Evolutionary conservation across 257 asterid species (phyloP), one percentile per base, ranked within the genome.

Genomic region (Cinchona pubescens): DNA sequence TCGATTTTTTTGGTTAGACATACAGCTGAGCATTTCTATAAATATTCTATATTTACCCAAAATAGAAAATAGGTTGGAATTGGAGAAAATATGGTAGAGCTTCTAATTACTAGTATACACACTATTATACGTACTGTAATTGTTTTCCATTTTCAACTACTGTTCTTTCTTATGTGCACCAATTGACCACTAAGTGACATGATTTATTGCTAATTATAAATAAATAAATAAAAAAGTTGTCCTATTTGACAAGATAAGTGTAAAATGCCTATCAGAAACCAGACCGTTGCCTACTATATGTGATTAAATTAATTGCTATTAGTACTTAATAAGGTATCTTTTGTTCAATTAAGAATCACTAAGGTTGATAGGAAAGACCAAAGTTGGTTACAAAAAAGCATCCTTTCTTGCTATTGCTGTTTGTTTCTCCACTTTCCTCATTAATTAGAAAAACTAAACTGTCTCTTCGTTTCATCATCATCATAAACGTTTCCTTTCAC

Each of bases 351-450:
- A 48, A 0, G 29, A 69, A 46, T 23, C 8, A 30, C 63, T 66
- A 43, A 75, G 30, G 74, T 67, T 42, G 23, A n/a, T 42, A 12
- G 37, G 40, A n/a, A 67, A 4, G 25, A 13, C 64, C 77, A 71
- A 75, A 74, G 61, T 56, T 2, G 74, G 49, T 38, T 16, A 16
- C 49, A 9, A 75, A 56, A n/a, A 48, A 45, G 78, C 72, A 80
- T 80, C 75, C 72, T 34, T 25, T 66, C 53, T 80, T 48, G 32
- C 60, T 27, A 56, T 34, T 27, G 71, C 74, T 18, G 10, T 1
- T 63, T 80, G 78, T 76, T 80, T 71, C 75, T 64, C 56, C 67
- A 29, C 1, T 53, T 71, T 76, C 72, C 75, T 58, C 51, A 51
- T 65, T 35, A 29, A 51, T 65, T 35, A 29, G 32, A 13, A 25